Evolutionary conservation across 805 yeast species (phyloP), one percentile per base, ranked within the genome.

Genomic region (Zygosaccharomyces bisporus): DNA sequence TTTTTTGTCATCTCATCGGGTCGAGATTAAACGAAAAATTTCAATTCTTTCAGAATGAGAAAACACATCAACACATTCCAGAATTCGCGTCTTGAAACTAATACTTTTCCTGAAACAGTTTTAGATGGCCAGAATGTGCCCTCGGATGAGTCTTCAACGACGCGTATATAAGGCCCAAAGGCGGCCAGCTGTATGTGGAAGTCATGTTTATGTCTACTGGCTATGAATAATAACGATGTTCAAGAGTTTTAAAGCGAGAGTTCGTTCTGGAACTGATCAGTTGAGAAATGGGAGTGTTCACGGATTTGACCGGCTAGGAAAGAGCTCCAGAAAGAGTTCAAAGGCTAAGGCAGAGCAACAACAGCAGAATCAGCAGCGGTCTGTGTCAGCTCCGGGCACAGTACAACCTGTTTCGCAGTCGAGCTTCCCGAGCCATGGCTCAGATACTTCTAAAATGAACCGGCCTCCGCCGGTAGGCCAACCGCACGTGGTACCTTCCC

Each of bases 1-100:
- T 12, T 3, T 17, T 25, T 16, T 38, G 39, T 14, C 39, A 39
- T 23, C 44, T 24, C 42, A 37, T 47, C 39, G 39, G 30, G 25
- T 43, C 31, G 13, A 13, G 16, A 27, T 12, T 27, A 44, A 18
- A 17, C 39, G 44, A 33, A 41, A 40, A 33, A 33, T 23, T 34
- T 34, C 33, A 33, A 4, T 9, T 23, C 10, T 33, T 10, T 9
- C 8, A 17, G 14, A n/a, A 8, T 17, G 5, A 16, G 14, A 16
- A 19, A 41, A 24, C 21, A 18, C n/a, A 14, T 21, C 16, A 36
- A 37, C 18, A 19, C 12, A 29, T 25, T 23, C 19, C 29, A 3
- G 10, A 37, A 45, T 44, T 47, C 51, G 47, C 46, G 48, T 41
- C 27, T 20, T 46, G 49, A 48, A 48, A 48, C 49, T 39, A 34